Evolutionary conservation across 768 basidiomycete species (phyloP), one percentile per base, ranked within the genome.

Genomic region (Jaapia argillacea): DNA sequence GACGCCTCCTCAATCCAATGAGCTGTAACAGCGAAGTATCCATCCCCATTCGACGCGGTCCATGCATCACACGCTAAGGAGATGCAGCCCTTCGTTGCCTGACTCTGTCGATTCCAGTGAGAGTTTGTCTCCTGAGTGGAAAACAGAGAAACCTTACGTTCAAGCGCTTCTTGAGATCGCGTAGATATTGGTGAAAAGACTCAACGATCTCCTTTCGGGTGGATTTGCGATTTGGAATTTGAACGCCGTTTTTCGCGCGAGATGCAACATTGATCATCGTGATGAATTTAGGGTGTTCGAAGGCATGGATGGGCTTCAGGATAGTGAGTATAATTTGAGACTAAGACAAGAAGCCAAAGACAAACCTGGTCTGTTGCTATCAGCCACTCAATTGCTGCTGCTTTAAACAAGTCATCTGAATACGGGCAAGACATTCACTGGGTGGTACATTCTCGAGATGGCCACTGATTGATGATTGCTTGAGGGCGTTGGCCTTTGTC

Each of bases 1-100:
- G 4, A n/a, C 13, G 21, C 13, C 20, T 43, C 35, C 35, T 43
- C 42, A 24, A 43, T 43, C 42, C 42, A 43, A 23, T 43, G 42
- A 22, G 20, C 42, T 18, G 42, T 43, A n/a, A 43, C 42, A 6
- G 31, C 42, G 14, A 43, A 23, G 22, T 43, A 43, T 6, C 18
- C 20, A 18, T 43, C 24, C 14, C 36, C 12, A 49, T 20, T 40
- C 20, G 28, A 14, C 33, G 16, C 28, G 16, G 10, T 16, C 16
- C 10, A 33, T 16, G 10, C 16, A 10, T 16, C 10, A 16, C 28
- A 33, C 10, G 10, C 28, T 33, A 10, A 10, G 16, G 28, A 10
- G 28, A 10, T 33, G 28, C 28, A 10, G 28, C 10, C 28, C 28
- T 33, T 16, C 28, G 10, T 16, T 33, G 16, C n/a, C n/a, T n/a